Conservation (phyloP, 441 rosid species). For the Brassica hybrid region DNA sequence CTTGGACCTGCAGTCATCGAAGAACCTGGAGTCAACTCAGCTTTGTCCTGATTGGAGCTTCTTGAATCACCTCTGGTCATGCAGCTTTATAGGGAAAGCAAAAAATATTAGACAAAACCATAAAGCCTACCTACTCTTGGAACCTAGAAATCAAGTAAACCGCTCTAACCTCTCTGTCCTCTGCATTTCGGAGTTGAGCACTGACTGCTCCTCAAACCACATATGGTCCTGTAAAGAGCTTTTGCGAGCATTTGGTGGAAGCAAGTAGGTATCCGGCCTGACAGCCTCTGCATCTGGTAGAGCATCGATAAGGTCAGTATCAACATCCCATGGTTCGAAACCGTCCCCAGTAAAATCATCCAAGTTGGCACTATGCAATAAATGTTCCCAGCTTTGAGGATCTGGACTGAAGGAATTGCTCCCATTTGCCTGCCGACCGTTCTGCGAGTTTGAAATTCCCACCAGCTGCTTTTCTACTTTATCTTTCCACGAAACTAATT, state of each 20-base stretch:
- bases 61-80: conserved; percentile 57
- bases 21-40: conserved; percentile 71
- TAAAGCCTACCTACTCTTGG: conserved; percentile 16
- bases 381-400: conserved; percentile 84
- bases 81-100: conserved; percentile 25
- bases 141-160: conserved; percentile 6
- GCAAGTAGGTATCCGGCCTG: conserved; percentile 48
- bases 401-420: conserved; percentile 58
- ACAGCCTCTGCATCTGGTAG: conserved; percentile 48
- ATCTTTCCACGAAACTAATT: conserved; percentile 67
- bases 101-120: conserved; percentile 23
- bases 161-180: conserved; percentile 63
- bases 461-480: conserved; percentile 68
- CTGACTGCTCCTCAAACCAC: conserved; percentile 55
- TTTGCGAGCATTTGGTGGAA: conserved; percentile 54
- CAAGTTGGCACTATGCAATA: conserved; percentile 69
- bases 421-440: conserved; percentile 62
- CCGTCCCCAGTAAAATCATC: conserved; percentile 65
- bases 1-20: conserved; percentile 59
- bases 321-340: conserved; percentile 64
- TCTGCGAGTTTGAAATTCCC: conserved; percentile 68
- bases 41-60: conserved; percentile 63
- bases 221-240: conserved; percentile 46
- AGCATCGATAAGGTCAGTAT: conserved; percentile 49
- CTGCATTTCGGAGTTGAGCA: conserved; percentile 62